These are phyloP conservation scores for Trematosphaeria pertusa DNA, from an alignment of 2,329 filamentous ascomycete species.

Conservation along the genomic window DNA sequence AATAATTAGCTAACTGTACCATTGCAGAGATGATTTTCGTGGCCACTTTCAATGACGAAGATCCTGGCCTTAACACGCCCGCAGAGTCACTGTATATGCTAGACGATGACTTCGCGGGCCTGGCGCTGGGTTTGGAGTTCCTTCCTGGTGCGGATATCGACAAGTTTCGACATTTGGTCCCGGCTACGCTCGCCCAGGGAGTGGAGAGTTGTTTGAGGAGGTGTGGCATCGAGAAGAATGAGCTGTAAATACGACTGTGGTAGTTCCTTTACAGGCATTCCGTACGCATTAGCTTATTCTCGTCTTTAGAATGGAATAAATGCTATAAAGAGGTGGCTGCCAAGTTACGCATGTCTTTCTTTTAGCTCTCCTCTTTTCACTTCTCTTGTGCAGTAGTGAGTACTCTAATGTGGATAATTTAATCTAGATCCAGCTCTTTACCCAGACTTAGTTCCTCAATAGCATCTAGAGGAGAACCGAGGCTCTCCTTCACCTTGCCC, in stretches of 20 bases:
- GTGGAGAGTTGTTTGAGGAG: conserved; percentile 12
- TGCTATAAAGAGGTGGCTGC: no score
- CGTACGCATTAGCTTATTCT: no score
- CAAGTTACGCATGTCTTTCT: no score
- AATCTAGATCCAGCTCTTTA: no score
- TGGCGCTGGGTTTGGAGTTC: conserved; percentile 53
- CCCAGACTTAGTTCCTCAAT: not conserved
- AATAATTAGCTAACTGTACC: no score
- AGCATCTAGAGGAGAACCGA: not conserved
- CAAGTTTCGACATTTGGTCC: conserved; percentile 43
- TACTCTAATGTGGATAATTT: no score
- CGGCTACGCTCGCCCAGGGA: conserved; percentile 11
- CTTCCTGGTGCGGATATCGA: conserved; percentile 58
- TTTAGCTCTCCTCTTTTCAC: no score
- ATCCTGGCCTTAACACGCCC: conserved; percentile 60
- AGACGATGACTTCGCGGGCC: conserved; percentile 54
- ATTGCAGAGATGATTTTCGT: conserved; percentile 53
- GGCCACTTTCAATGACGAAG: conserved; percentile 58
- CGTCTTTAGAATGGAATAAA: no score
- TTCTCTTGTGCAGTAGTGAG: no score
- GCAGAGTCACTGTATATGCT: conserved; percentile 61
- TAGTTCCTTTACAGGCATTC: no score
- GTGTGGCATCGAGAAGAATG: conserved; percentile 12
- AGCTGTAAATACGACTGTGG: no score
- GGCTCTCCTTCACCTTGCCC: not conserved